These are phyloP conservation scores for Geum urbanum DNA, from an alignment of 306 rosid species.

Conservation along the genomic window DNA sequence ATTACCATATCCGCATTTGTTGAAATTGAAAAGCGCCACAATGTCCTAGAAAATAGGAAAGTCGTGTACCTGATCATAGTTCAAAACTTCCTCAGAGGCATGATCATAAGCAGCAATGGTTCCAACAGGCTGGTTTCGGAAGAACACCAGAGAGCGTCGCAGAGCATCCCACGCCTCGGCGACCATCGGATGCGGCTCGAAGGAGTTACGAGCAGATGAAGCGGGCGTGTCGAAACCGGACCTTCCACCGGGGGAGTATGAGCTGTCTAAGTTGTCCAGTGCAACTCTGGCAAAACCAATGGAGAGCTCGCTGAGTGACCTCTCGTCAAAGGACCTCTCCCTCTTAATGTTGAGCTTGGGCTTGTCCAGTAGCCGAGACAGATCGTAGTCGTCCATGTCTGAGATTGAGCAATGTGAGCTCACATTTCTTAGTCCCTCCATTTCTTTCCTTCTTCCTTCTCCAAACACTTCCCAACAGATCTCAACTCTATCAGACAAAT, in stretches of 20 bases:
- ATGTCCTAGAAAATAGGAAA: not conserved
- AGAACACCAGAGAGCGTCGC: conserved; percentile 65
- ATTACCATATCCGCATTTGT: not conserved
- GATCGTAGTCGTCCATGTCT: conserved; percentile 77
- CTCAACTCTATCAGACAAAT: not conserved
- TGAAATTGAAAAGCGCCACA: not conserved
- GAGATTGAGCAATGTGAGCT: conserved; percentile 68
- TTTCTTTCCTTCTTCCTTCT: conserved; percentile 31
- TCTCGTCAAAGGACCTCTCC: conserved; percentile 88
- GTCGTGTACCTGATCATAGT: conserved; percentile 68
- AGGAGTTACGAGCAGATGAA: conserved; percentile 72
- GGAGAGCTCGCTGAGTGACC: conserved; percentile 83
- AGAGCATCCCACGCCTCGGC: conserved; percentile 95
- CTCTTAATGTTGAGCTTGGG: conserved; percentile 76
- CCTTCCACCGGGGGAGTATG: conserved; percentile 68
- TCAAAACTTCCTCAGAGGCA: conserved; percentile 78
- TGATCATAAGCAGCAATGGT: conserved; percentile 86
- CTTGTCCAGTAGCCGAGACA: conserved; percentile 63
- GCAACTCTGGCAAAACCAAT: conserved; percentile 51
- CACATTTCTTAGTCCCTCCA: conserved; percentile 76
- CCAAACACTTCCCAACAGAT: conserved; percentile 19
- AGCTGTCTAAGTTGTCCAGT: conserved; percentile 55
- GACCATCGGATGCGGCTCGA: conserved; percentile 94
- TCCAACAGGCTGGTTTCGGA: conserved; percentile 72
- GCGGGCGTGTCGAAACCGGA: conserved; percentile 77